Conservation (phyloP, 2,329 filamentous ascomycete genomes). For the Aureobasidium pullulans region DNA sequence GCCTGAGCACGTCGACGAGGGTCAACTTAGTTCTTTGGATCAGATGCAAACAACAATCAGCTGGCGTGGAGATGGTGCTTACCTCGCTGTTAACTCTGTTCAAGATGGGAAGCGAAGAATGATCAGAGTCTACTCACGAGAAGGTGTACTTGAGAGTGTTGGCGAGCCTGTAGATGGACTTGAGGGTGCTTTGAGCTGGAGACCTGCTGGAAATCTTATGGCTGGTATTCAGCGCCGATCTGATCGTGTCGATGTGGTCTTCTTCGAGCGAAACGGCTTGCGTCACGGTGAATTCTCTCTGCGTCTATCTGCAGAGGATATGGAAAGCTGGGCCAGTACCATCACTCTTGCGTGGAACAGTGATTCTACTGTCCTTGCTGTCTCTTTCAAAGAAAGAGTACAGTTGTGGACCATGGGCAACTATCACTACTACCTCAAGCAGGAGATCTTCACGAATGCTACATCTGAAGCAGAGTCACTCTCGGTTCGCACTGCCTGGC, state of each 20-base stretch:
- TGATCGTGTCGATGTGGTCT: conserved; percentile 71
- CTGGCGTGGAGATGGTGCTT: conserved; percentile 93
- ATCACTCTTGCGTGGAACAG: conserved; percentile 78
- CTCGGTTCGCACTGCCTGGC: conserved; percentile 51
- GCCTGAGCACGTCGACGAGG: conserved; percentile 83
- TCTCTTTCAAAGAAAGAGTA: conserved; percentile 65
- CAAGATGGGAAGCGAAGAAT: conserved; percentile 63
- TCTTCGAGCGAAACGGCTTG: conserved; percentile 95
- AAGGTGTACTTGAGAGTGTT: conserved; percentile 84
- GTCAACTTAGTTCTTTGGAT: conserved; percentile 66
- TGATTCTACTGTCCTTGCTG: conserved; percentile 83
- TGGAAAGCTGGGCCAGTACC: conserved; percentile 46
- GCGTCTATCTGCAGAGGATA: conserved; percentile 54
- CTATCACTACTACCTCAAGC: conserved; percentile 97
- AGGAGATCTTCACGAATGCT: conserved; percentile 54
- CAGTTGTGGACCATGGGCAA: conserved; percentile 97
- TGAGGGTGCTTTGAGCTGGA: conserved; percentile 83
- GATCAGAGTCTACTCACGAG: conserved; percentile 83
- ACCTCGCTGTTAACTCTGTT: conserved; percentile 74
- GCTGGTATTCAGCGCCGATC: conserved; percentile 71
- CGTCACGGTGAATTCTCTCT: conserved; percentile 93
- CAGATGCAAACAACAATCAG: conserved; percentile 65
- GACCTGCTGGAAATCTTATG: conserved; percentile 82
- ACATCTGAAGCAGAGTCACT: conserved; percentile 13
- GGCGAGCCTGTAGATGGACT: conserved; percentile 91